Percentiles rank a stretch among this genome's conserved stretches.
Evolutionary conservation across 371 early-diverging fungal species (phyloP).

Genomic region (Catenaria anguillulae): DNA sequence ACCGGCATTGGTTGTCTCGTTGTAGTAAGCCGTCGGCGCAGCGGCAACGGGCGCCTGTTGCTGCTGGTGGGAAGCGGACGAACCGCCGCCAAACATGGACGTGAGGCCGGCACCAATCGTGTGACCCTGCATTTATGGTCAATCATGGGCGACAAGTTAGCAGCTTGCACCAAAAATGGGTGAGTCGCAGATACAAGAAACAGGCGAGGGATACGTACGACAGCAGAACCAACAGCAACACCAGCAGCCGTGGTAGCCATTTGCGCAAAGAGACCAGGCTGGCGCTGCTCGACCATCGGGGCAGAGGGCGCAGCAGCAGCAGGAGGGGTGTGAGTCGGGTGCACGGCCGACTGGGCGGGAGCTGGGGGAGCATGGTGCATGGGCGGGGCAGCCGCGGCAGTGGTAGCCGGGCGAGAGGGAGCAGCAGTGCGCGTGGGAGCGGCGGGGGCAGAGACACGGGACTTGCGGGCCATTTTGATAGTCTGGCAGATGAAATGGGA

Average conservation of each 20-base stretch:
- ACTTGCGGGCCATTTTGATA: conserved; percentile 5
- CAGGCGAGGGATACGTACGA: conserved; percentile 58
- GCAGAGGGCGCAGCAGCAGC: conserved; percentile 5
- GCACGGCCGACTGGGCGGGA: conserved; percentile 26
- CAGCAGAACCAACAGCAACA: conserved; percentile 76
- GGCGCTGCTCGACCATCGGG: conserved; percentile 12
- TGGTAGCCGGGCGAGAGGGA: conserved; percentile 23
- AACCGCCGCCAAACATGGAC: conserved; percentile 50
- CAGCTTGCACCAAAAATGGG: too few species aligned
- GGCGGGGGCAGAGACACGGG: background rate
- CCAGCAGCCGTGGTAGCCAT: conserved; percentile 87
- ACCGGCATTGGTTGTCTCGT: conserved; percentile 11
- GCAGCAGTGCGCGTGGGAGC: conserved; percentile 19
- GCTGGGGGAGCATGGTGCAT: conserved; percentile 18
- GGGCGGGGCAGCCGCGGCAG: conserved; percentile 27
- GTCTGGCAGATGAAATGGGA: too few species aligned
- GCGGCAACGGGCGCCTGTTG: conserved; percentile 18
- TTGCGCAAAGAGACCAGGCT: conserved; percentile 64
- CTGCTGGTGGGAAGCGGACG: conserved; percentile 15
- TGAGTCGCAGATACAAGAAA: too few species aligned
- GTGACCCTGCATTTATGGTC: conserved; percentile 22
- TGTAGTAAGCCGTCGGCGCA: conserved; percentile 11
- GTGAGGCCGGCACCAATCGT: conserved; percentile 54
- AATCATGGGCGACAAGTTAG: too few species aligned
- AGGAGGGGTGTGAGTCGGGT: conserved; percentile 28